These are phyloP conservation scores for Zygosaccharomyces sapae DNA, from an alignment of 1,139 yeast species.

Conservation along the genomic window DNA sequence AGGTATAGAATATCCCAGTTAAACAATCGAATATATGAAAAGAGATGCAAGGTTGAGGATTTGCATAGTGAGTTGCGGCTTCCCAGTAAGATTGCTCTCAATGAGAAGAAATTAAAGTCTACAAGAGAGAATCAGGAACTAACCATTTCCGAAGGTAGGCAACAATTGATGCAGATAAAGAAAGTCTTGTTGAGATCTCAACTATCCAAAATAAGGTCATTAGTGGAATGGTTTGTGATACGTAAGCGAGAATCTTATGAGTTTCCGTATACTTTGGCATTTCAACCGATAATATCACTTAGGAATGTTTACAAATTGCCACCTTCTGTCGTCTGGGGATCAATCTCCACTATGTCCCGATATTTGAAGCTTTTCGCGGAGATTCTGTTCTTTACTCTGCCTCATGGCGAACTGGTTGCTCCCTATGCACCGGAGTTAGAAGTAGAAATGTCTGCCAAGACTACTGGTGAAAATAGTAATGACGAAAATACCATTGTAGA, in stretches of 20 bases:
- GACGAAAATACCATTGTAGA: constrained; percentile 13
- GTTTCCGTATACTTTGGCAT: constrained; percentile 26
- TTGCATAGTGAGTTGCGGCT: constrained; percentile 9
- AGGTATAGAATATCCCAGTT: constrained; percentile 16
- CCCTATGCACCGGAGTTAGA: constrained; percentile 2
- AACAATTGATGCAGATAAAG: constrained; percentile 14
- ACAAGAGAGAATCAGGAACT: constrained; percentile 3
- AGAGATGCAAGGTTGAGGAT: constrained; percentile 12
- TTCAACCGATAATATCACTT: constrained; percentile 28
- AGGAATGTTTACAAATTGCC: constrained; percentile 23
- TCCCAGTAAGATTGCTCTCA: background rate
- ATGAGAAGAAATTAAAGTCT: background rate
- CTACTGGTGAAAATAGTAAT: constrained; percentile 6
- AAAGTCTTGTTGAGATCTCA: constrained; percentile 14
- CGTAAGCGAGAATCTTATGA: constrained; percentile 22
- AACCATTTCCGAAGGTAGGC: constrained; percentile 8
- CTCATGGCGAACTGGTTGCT: constrained; percentile 9
- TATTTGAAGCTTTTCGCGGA: constrained; percentile 17
- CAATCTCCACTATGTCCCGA: constrained; percentile 24
- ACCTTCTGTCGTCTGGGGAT: constrained; percentile 16
- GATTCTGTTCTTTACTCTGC: constrained; percentile 16
- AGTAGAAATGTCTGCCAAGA: background rate
- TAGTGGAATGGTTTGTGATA: constrained; percentile 25
- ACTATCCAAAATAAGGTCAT: constrained; percentile 14
- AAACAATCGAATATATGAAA: constrained; percentile 15